Evolutionary conservation across 805 yeast species (phyloP).

Genomic region (Candida coquimbonensis): DNA sequence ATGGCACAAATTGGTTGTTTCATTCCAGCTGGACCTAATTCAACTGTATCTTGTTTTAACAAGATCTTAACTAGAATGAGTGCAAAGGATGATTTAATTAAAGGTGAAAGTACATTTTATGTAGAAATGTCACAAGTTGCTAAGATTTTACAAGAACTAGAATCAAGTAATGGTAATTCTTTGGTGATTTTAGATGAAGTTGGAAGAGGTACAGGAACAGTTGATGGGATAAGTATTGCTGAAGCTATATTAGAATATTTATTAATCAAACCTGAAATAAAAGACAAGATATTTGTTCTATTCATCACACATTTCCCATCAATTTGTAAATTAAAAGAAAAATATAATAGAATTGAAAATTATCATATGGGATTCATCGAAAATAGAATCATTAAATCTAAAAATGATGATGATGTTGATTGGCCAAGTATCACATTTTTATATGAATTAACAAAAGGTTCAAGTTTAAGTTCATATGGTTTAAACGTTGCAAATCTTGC

Average conservation of each 20-base stretch:
- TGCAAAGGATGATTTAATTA: constrained; percentile 93
- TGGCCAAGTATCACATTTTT: constrained; percentile 69
- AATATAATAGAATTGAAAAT: constrained; percentile 57
- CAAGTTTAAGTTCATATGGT: constrained; percentile 91
- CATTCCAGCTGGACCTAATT: constrained; percentile 64
- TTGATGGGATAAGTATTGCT: constrained; percentile 96
- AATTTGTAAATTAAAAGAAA: constrained; percentile 68
- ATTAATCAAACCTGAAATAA: constrained; percentile 38
- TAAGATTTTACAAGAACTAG: constrained; percentile 60
- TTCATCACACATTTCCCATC: constrained; percentile 98
- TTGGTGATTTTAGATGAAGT: constrained; percentile 87
- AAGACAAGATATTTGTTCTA: constrained; percentile 64
- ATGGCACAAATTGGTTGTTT: constrained; percentile 82
- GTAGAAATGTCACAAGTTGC: constrained; percentile 95
- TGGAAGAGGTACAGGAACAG: constrained; percentile 75
- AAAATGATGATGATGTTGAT: constrained; percentile 23
- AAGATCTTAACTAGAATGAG: constrained; percentile 94
- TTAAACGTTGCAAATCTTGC: constrained; percentile 96
- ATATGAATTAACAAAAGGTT: constrained; percentile 87
- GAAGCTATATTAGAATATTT: constrained; percentile 90
- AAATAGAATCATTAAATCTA: constrained; percentile 15
- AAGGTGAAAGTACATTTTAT: constrained; percentile 93
- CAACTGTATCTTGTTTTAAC: constrained; percentile 78
- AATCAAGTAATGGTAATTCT: constrained; percentile 51
- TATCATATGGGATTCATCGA: constrained; percentile 76